Evolutionary conservation across 441 rosid genomes (phyloP).

Genomic region (Arabidopsis hybrid): DNA sequence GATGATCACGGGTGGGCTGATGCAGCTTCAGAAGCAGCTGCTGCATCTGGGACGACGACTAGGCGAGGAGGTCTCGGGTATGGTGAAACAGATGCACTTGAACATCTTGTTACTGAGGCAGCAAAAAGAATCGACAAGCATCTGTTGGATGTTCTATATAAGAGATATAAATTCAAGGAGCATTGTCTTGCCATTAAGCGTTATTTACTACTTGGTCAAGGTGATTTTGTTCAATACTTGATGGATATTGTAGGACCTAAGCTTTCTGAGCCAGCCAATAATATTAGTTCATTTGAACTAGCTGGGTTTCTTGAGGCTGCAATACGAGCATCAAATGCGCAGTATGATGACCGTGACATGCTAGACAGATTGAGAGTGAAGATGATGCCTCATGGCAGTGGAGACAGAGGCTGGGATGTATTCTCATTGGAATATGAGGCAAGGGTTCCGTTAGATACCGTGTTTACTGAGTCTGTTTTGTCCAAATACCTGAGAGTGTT

Average conservation of each 20-base stretch:
- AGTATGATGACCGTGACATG: constrained; percentile 91
- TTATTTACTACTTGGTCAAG: constrained; percentile 93
- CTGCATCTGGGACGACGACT: constrained; percentile 91
- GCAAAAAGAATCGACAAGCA: constrained; percentile 96
- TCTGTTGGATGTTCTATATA: constrained; percentile 82
- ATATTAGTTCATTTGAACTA: constrained; percentile 87
- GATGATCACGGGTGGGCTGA: constrained; percentile 96
- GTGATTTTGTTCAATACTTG: constrained; percentile 95
- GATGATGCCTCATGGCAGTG: constrained; percentile 90
- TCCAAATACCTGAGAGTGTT: constrained; percentile 82
- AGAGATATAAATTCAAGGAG: constrained; percentile 83
- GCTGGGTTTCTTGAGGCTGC: constrained; percentile 95
- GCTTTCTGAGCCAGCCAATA: constrained; percentile 95
- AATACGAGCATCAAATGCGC: constrained; percentile 91
- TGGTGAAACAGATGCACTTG: constrained; percentile 95
- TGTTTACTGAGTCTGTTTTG: constrained; percentile 88
- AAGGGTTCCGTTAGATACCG: constrained; percentile 84
- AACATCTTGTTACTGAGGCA: constrained; percentile 83
- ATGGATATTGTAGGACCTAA: constrained; percentile 95
- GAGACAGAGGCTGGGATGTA: constrained; percentile 97
- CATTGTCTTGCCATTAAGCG: constrained; percentile 98
- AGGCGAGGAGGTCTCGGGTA: constrained; percentile 90
- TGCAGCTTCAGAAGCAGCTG: constrained; percentile 86
- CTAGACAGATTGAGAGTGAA: constrained; percentile 86
- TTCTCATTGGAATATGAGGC: constrained; percentile 96